Conservation (phyloP, 352 stramenopile species). For the Globisporangium acanthophoron region DNA sequence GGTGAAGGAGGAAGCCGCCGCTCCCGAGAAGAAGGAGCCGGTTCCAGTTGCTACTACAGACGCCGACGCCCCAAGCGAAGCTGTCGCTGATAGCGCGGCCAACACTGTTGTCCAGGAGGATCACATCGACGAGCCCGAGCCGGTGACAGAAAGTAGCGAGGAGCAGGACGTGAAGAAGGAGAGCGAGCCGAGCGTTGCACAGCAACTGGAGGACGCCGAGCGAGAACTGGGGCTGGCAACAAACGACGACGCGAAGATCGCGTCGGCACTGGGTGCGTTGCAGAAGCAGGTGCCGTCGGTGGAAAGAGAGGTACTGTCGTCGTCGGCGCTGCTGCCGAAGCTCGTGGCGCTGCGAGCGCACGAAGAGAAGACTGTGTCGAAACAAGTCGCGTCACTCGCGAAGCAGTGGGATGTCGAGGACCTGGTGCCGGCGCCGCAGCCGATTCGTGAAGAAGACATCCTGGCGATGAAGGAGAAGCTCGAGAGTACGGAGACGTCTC, state of each 20-base stretch:
- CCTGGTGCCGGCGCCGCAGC: conserved; percentile 38
- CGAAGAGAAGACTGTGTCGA: conserved; percentile 20
- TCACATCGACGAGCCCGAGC: background rate
- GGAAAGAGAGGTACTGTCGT: conserved; percentile 23
- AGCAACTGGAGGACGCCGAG: conserved; percentile 25
- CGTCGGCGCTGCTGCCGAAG: conserved; percentile 26
- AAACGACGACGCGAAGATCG: conserved; percentile 33
- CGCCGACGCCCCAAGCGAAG: background rate
- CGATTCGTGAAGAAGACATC: conserved; percentile 51
- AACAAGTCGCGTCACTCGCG: conserved; percentile 29
- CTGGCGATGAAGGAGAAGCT: conserved; percentile 55
- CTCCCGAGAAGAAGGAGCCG: background rate
- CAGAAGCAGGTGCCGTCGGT: conserved; percentile 20
- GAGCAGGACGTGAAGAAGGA: conserved; percentile 7
- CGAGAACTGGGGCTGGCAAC: conserved; percentile 27
- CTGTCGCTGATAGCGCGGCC: background rate
- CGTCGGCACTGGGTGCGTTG: conserved; percentile 28
- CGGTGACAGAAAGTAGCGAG: conserved; percentile 4
- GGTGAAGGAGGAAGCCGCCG: conserved; percentile 1
- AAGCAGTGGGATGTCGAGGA: conserved; percentile 48
- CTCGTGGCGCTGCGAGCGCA: conserved; percentile 36
- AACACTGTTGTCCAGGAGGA: background rate
- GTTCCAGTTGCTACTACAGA: background rate
- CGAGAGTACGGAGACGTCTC: conserved; percentile 33
- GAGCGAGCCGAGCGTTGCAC: conserved; percentile 14